phyloP scores from a whole-genome alignment of 257 asterid species.

The Apocynum venetum region DNA sequence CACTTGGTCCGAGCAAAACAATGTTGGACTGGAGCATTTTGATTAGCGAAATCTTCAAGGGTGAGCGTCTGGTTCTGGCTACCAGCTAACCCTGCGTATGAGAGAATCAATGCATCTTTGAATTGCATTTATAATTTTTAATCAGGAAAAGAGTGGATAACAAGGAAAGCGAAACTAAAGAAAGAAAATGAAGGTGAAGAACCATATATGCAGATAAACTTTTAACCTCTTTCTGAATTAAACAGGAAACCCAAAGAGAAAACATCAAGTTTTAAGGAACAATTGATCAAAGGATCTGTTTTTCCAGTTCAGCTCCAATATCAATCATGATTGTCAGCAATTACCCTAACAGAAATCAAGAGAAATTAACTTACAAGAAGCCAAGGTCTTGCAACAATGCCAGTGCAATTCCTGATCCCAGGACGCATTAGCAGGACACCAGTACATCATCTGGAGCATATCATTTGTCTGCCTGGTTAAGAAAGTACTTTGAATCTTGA shows the following conservation, averaged over 20 bases:
- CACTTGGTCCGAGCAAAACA: background rate
- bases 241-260: background rate
- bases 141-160: background rate
- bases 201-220: background rate
- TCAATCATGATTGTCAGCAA: background rate
- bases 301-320: background rate
- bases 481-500: conserved; percentile 66
- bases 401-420: background rate
- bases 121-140: background rate
- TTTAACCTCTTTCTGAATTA: background rate
- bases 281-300: background rate
- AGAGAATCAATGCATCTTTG: background rate
- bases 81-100: background rate
- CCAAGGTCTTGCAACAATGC: background rate
- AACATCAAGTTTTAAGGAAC: background rate
- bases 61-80: background rate
- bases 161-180: background rate
- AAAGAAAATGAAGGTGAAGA: background rate
- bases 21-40: background rate
- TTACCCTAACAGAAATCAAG: background rate
- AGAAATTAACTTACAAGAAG: background rate
- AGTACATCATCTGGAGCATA: conserved; percentile 1
- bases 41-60: background rate
- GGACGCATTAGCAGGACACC: background rate
- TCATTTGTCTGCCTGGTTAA: conserved; percentile 23